These are phyloP conservation scores for Diutina rugosa DNA, from an alignment of 1,139 yeast species.

Conservation along the genomic window DNA sequence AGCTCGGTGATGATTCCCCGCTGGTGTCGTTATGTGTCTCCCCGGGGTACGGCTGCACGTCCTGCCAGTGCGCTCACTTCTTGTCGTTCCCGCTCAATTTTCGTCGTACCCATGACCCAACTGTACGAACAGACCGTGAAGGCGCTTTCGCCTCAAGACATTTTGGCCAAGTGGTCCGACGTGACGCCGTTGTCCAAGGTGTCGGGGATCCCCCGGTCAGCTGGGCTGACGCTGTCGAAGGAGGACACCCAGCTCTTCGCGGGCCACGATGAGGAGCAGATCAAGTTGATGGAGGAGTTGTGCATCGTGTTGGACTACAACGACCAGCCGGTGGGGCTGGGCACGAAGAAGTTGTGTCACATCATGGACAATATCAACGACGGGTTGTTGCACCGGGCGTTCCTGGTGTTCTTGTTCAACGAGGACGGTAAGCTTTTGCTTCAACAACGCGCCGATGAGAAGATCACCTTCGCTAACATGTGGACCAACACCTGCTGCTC, in stretches of 20 bases:
- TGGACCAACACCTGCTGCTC: conserved; percentile 99
- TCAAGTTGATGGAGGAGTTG: conserved; percentile 88
- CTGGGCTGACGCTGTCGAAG: conserved; percentile 13
- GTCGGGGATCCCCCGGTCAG: conserved; percentile 31
- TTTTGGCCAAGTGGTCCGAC: conserved; percentile 50
- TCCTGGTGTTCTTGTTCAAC: conserved; percentile 84
- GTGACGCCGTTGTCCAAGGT: conserved; percentile 40
- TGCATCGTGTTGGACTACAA: conserved; percentile 87
- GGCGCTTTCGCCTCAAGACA: conserved; percentile 31
- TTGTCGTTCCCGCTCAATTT: not conserved
- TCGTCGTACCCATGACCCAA: conserved; percentile 5
- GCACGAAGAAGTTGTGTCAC: conserved; percentile 87
- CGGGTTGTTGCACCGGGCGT: conserved; percentile 90
- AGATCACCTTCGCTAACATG: conserved; percentile 89
- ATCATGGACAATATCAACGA: conserved; percentile 73
- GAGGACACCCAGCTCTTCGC: conserved; percentile 31
- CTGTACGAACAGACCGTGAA: conserved; percentile 42
- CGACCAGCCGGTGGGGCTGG: conserved; percentile 84
- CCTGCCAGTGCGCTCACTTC: not conserved
- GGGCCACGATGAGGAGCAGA: conserved; percentile 92
- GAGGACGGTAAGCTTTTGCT: conserved; percentile 62
- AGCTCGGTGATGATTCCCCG: not conserved
- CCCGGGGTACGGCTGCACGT: not conserved
- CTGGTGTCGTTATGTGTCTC: not conserved
- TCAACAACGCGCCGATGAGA: conserved; percentile 92